phyloP scores from a whole-genome alignment of 164 flowering plant genomes.

The Umbellularia californica region DNA sequence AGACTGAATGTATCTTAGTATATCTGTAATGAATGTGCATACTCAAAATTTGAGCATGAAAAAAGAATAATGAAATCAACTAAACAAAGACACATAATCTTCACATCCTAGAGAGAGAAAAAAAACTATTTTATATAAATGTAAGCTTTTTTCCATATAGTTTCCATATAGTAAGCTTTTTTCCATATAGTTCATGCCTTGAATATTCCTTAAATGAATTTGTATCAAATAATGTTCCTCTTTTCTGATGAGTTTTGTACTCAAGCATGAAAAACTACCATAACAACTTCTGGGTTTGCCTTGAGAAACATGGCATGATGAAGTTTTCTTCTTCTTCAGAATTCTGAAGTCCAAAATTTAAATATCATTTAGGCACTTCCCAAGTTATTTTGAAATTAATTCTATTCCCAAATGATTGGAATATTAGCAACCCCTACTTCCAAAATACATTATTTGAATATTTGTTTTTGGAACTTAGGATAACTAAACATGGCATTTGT shows the following conservation, averaged over 20 bases:
- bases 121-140: no score
- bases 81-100: neutral
- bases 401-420: neutral
- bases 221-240: neutral
- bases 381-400: no score
- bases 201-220: neutral
- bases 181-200: neutral
- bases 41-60: no score
- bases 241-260: neutral
- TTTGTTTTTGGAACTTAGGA: neutral
- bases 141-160: neutral
- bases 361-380: neutral
- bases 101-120: neutral
- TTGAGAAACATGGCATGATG: neutral
- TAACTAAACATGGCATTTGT: neutral
- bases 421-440: neutral
- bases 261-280: neutral
- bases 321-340: no score
- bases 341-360: neutral
- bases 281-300: neutral
- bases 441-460: neutral
- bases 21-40: neutral
- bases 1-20: neutral
- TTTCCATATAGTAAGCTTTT: neutral
- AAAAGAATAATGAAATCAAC: no score